A percentile compares a stretch with the other conserved stretches of the same genome.
These are phyloP conservation scores for Cytospora piceicola DNA, from an alignment of 2,329 filamentous ascomycete species.

Conservation along the genomic window DNA sequence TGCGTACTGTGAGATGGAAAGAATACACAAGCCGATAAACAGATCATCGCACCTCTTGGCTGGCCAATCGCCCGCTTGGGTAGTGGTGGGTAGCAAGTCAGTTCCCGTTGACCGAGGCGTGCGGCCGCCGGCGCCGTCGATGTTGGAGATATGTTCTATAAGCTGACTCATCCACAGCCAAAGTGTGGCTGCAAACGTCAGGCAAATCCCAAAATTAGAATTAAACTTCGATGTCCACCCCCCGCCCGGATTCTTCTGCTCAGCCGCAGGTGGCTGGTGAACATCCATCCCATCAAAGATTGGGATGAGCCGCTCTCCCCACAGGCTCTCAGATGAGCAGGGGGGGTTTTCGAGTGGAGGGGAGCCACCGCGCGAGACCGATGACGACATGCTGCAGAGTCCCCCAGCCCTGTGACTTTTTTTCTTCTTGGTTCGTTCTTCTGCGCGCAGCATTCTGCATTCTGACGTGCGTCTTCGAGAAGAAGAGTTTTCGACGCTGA, in stretches of 20 bases:
- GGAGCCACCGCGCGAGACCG: conserved; percentile 2
- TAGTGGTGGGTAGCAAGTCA: too few species aligned
- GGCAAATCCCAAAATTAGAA: conserved; percentile 15
- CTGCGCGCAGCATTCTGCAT: conserved; percentile 11
- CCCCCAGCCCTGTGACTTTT: conserved; percentile 1
- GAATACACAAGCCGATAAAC: not conserved
- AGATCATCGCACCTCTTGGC: not conserved
- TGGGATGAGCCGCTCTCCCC: not conserved
- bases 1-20: not conserved
- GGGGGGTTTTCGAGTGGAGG: not conserved
- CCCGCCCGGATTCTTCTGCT: not conserved
- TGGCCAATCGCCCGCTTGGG: not conserved
- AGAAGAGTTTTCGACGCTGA: not conserved
- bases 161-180: not conserved
- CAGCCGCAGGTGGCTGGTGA: conserved; percentile 23
- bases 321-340: conserved; percentile 2
- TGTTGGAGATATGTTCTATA: not conserved
- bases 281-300: not conserved
- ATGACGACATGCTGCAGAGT: conserved; percentile 19
- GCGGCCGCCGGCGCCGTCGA: not conserved
- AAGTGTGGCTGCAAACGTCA: conserved; percentile 7
- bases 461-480: not conserved
- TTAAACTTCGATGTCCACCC: conserved; percentile 16
- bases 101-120: not conserved
- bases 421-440: not conserved